Percentiles rank a stretch among this genome's conserved stretches.
phyloP scores from a whole-genome alignment of 2,329 filamentous ascomycete genomes.

The Fusarium sp. region DNA sequence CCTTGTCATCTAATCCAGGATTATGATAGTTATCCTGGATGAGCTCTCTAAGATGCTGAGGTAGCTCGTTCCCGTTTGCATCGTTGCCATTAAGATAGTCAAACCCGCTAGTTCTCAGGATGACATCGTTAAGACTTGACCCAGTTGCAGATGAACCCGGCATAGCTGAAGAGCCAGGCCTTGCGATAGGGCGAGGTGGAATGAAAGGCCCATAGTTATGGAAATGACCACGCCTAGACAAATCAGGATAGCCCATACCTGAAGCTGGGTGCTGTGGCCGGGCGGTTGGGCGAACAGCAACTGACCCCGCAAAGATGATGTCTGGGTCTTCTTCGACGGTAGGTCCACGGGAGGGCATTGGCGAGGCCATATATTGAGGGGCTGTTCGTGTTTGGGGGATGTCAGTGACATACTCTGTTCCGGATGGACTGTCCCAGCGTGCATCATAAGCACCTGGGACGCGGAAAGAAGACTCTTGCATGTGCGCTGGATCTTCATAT shows the following conservation, averaged over 20 bases:
- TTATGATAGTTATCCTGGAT: slow-evolving; percentile 57
- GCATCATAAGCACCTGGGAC: slow-evolving; percentile 45
- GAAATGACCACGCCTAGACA: slow-evolving; percentile 7
- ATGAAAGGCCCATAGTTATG: not conserved
- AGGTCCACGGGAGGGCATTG: not conserved
- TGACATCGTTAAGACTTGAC: slow-evolving; percentile 53
- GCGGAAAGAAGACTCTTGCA: not conserved
- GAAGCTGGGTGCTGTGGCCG: slow-evolving; percentile 11
- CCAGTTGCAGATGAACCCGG: slow-evolving; percentile 16
- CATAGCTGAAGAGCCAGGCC: not conserved
- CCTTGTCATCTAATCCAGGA: slow-evolving; percentile 65
- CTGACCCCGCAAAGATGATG: slow-evolving; percentile 14
- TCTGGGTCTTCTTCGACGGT: slow-evolving; percentile 19
- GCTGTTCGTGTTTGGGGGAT: slow-evolving; percentile 6
- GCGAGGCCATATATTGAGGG: slow-evolving; percentile 6
- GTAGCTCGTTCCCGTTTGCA: slow-evolving; percentile 55
- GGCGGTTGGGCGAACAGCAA: slow-evolving; percentile 7
- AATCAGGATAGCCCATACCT: slow-evolving; percentile 27
- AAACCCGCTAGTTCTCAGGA: slow-evolving; percentile 56
- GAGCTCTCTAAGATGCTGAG: slow-evolving; percentile 52
- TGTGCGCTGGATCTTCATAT: slow-evolving; percentile 4
- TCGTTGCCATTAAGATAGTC: slow-evolving; percentile 57
- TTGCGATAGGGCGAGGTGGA: not conserved
- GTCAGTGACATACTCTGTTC: slow-evolving; percentile 2
- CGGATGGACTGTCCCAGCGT: slow-evolving; percentile 36